These are phyloP conservation scores for Salix arbutifolia DNA, from an alignment of 345 rosid genomes.

Conservation along the genomic window DNA sequence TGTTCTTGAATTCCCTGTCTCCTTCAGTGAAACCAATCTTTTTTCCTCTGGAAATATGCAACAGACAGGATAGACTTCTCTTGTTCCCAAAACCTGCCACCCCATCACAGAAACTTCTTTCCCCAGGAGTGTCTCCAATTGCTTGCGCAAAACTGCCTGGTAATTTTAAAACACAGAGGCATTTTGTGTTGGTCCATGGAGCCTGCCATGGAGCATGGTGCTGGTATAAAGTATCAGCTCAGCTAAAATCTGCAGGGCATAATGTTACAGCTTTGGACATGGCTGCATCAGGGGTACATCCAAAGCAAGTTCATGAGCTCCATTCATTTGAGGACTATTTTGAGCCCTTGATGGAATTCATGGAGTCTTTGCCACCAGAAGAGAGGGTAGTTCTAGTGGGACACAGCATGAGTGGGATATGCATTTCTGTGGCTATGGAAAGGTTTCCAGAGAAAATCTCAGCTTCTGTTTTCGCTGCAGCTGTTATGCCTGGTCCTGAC, in stretches of 20 bases:
- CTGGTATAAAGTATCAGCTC: conserved; percentile 31
- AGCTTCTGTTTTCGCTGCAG: conserved; percentile 31
- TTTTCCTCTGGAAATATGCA: neutral
- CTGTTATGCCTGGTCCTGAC: conserved; percentile 34
- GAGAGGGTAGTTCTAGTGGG: conserved; percentile 45
- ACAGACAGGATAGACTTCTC: neutral
- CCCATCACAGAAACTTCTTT: too few species aligned
- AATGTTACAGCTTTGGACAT: conserved; percentile 28
- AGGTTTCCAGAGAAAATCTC: conserved; percentile 33
- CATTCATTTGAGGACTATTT: conserved; percentile 26
- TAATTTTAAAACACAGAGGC: neutral
- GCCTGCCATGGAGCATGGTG: conserved; percentile 35
- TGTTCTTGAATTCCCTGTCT: neutral
- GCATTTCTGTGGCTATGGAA: conserved; percentile 41
- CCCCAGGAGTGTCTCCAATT: too few species aligned
- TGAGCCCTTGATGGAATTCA: conserved; percentile 36
- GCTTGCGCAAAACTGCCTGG: too few species aligned
- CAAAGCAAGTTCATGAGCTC: conserved; percentile 23
- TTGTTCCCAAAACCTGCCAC: neutral
- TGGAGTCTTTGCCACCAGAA: conserved; percentile 22
- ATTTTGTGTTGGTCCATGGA: conserved; percentile 29
- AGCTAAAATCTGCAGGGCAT: conserved; percentile 27
- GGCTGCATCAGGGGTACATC: conserved; percentile 34
- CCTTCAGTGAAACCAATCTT: neutral
- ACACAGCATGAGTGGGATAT: conserved; percentile 37